A percentile compares a stretch with the other conserved stretches of the same genome.
These are phyloP conservation scores for Boletellus sp. DNA, from an alignment of 1,284 basidiomycete genomes.

Conservation along the genomic window DNA sequence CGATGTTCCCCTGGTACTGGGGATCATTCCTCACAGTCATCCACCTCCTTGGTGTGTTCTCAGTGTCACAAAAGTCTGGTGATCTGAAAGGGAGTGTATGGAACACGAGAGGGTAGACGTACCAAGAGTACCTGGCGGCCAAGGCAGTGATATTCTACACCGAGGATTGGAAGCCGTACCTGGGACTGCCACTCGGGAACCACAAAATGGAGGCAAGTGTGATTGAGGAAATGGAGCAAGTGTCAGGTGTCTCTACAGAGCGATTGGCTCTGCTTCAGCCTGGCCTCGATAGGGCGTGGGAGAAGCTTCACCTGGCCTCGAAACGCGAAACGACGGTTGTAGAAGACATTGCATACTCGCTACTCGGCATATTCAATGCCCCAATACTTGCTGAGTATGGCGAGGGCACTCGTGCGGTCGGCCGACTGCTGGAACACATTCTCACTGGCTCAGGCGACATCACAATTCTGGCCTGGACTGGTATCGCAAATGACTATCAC, in stretches of 20 bases:
- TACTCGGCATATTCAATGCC: constrained; percentile 13
- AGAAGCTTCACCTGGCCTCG: constrained; percentile 15
- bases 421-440: constrained; percentile 13
- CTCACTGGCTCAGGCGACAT: constrained; percentile 7
- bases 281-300: constrained; percentile 2
- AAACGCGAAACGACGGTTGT: constrained; percentile 3
- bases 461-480: not conserved
- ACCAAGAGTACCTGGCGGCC: constrained; percentile 11
- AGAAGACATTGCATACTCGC: constrained; percentile 15
- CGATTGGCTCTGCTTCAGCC: no score
- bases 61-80: not conserved
- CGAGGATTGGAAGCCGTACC: constrained; percentile 14
- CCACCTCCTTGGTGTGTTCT: not conserved
- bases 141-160: constrained; percentile 7
- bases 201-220: no score
- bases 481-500: not conserved
- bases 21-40: constrained; percentile 9
- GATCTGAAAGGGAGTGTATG: not conserved
- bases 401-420: constrained; percentile 7
- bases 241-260: no score
- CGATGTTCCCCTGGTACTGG: constrained; percentile 14
- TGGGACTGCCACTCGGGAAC: not conserved
- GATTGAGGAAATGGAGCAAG: no score
- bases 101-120: constrained; percentile 10
- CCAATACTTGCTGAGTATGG: constrained; percentile 10